Conservation (phyloP, 495 filamentous ascomycete species). For the Penicillium cataractarum region DNA sequence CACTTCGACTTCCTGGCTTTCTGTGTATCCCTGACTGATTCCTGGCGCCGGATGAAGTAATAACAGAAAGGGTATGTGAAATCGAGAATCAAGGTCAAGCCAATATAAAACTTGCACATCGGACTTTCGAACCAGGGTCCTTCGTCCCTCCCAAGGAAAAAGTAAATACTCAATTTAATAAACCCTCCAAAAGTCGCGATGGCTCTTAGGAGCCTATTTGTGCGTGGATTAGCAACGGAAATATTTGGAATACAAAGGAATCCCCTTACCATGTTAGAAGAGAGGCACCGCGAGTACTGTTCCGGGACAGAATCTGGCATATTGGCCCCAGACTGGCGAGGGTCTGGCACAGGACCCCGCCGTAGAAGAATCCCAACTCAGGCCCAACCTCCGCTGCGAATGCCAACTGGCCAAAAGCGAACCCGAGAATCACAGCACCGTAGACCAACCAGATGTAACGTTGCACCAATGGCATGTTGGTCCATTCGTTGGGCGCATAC, state of each 20-base stretch:
- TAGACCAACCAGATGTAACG: background rate
- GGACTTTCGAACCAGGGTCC: background rate
- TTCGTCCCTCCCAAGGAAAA: background rate
- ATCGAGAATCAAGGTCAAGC: background rate
- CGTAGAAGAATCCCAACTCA: background rate
- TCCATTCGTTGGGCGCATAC: background rate
- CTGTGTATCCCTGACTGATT: background rate
- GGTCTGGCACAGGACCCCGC: background rate
- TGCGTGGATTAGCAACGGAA: background rate
- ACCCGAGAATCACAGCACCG: background rate
- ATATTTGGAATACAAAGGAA: too few species aligned
- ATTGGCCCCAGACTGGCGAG: background rate
- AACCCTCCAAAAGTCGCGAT: background rate
- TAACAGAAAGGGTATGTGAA: background rate
- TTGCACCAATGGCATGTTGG: background rate
- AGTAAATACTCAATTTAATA: background rate
- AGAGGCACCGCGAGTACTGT: background rate
- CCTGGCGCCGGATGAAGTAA: background rate
- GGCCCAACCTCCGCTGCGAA: background rate
- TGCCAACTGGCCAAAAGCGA: background rate
- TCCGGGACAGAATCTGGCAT: background rate
- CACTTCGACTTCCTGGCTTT: background rate
- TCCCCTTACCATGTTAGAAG: background rate
- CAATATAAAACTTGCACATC: background rate
- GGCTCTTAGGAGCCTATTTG: background rate